Conservation (phyloP, 2,329 filamentous ascomycete species). For the Aspergillus novoparasiticus region DNA sequence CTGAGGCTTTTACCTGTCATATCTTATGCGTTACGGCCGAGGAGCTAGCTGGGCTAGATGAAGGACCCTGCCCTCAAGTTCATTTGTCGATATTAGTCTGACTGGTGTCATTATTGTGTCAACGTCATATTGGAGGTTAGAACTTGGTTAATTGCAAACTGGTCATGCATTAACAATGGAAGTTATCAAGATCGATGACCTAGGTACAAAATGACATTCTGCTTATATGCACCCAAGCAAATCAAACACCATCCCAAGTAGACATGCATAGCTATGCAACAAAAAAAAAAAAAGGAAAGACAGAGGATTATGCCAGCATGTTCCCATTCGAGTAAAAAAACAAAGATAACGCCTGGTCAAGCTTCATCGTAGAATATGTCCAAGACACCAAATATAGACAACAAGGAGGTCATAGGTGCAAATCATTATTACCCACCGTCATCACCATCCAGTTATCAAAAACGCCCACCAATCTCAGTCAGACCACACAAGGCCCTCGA, state of each 20-base stretch:
- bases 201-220: too few relatives aligned
- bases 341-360: not conserved
- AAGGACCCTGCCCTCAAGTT: too few relatives aligned
- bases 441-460: not conserved
- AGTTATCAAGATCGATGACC: too few relatives aligned
- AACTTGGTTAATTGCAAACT: too few relatives aligned
- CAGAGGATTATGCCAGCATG: not conserved
- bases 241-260: not conserved
- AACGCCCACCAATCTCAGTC: not conserved
- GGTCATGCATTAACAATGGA: too few relatives aligned
- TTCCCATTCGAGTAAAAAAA: not conserved
- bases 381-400: not conserved
- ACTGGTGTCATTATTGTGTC: too few relatives aligned
- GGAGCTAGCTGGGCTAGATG: not conserved
- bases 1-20: conserved; percentile 71
- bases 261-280: not conserved
- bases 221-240: not conserved
- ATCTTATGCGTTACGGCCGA: conserved; percentile 73
- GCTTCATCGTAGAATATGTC: not conserved
- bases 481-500: not conserved
- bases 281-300: too few relatives aligned
- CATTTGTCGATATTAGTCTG: too few relatives aligned
- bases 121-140: too few relatives aligned
- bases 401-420: not conserved
- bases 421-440: not conserved